phyloP scores from a whole-genome alignment of 345 rosid species.

The Chamaenerion angustifolium region DNA sequence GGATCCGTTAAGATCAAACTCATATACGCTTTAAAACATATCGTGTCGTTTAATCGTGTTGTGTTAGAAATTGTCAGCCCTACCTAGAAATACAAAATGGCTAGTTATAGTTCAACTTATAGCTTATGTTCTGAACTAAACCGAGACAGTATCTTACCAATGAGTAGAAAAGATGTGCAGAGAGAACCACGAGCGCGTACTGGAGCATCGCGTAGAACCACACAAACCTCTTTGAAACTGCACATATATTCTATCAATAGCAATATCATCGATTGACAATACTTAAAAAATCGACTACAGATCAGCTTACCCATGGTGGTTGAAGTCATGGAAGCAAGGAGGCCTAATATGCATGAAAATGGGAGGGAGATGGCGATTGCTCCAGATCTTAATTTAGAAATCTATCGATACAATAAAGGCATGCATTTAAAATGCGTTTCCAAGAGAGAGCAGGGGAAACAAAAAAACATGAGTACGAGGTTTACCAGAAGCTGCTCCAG shows the following conservation, averaged over 20 bases:
- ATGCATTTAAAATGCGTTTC: not conserved
- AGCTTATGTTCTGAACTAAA: too few species aligned
- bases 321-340: conserved; percentile 88
- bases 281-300: not conserved
- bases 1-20: too few species aligned
- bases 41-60: too few species aligned
- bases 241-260: conserved; percentile 6
- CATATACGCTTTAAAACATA: too few species aligned
- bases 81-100: too few species aligned
- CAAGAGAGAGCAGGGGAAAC: not conserved
- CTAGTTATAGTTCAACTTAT: too few species aligned
- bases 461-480: not conserved
- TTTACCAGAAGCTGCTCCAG: conserved; percentile 4
- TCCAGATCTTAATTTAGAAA: conserved; percentile 58
- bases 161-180: conserved; percentile 63
- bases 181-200: conserved; percentile 50
- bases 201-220: conserved; percentile 71
- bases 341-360: conserved; percentile 79
- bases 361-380: conserved; percentile 93
- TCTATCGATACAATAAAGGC: conserved; percentile 24
- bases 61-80: too few species aligned
- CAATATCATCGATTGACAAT: not conserved
- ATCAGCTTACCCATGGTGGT: conserved; percentile 71
- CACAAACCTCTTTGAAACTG: conserved; percentile 48
- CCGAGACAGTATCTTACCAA: conserved; percentile 35